Evolutionary conservation across 2,329 filamentous ascomycete species (phyloP).

Genomic region (Ceratocystiopsis sp.): DNA sequence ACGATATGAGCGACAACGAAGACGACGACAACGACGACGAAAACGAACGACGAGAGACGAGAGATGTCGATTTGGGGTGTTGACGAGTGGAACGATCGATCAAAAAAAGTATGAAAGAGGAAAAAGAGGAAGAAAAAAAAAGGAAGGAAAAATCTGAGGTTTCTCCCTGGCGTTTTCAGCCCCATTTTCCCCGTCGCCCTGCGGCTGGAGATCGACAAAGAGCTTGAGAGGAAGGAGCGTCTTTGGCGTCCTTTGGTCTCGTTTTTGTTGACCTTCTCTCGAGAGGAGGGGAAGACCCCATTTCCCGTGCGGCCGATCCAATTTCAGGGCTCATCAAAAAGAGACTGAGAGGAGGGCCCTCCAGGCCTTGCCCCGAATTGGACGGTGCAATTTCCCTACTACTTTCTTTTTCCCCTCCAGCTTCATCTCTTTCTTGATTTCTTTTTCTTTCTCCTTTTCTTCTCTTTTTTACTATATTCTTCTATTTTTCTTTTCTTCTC

Average conservation of each 20-base stretch:
- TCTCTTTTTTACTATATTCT: not conserved
- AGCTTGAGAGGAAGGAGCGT: no score
- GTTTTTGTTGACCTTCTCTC: no score
- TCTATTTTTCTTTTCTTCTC: not conserved
- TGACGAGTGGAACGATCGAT: not conserved
- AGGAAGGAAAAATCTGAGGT: not conserved
- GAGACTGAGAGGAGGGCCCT: no score
- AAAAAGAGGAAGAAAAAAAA: not conserved
- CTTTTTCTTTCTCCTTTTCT: not conserved
- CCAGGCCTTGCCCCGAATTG: no score
- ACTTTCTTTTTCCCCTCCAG: not conserved
- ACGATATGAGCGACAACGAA: not conserved
- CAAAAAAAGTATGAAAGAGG: not conserved
- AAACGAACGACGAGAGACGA: not conserved
- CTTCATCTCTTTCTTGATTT: not conserved
- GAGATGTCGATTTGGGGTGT: not conserved
- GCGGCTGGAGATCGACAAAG: no score
- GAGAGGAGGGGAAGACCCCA: no score
- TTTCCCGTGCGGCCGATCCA: not conserved
- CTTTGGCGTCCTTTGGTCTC: no score
- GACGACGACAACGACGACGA: not conserved
- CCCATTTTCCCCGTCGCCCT: no score
- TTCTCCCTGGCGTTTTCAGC: no score
- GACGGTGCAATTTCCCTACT: not conserved
- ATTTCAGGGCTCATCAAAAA: not conserved